These are phyloP conservation scores for Ustilago shanxiensis DNA, from an alignment of 1,284 basidiomycete species.

Conservation along the genomic window DNA sequence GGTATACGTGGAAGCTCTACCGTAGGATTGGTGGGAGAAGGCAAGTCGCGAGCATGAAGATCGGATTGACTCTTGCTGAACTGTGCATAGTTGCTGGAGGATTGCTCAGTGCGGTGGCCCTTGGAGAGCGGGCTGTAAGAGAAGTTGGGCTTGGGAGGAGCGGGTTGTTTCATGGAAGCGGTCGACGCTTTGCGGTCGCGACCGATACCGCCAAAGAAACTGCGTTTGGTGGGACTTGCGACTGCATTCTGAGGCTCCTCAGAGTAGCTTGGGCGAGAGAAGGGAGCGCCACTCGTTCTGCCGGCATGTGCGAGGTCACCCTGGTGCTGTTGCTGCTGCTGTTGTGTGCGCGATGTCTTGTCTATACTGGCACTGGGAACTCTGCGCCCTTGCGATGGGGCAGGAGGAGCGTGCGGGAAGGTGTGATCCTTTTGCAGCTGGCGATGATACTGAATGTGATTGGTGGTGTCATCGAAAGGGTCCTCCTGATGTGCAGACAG, in stretches of 20 bases:
- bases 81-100: constrained; percentile 33
- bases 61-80: constrained; percentile 62
- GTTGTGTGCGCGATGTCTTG: constrained; percentile 4
- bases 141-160: constrained; percentile 36
- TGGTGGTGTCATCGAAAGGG: constrained; percentile 43
- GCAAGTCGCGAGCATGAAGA: constrained; percentile 44
- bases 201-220: constrained; percentile 56
- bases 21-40: constrained; percentile 27
- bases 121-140: constrained; percentile 47
- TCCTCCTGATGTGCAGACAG: constrained; percentile 40
- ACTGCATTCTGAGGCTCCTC: constrained; percentile 32
- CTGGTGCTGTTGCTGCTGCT: constrained; percentile 23
- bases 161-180: constrained; percentile 32
- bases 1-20: constrained; percentile 50
- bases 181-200: constrained; percentile 54
- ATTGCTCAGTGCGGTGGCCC: constrained; percentile 22
- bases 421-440: constrained; percentile 45
- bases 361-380: constrained; percentile 19
- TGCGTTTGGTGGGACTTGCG: constrained; percentile 57
- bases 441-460: constrained; percentile 49
- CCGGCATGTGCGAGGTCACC: constrained; percentile 11
- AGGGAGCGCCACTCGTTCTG: constrained; percentile 12
- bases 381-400: constrained; percentile 18
- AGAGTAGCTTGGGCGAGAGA: constrained; percentile 38
- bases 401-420: constrained; percentile 35